Conservation (phyloP, 2,329 filamentous ascomycete genomes). For the Neopestalotiopsis rosae region DNA sequence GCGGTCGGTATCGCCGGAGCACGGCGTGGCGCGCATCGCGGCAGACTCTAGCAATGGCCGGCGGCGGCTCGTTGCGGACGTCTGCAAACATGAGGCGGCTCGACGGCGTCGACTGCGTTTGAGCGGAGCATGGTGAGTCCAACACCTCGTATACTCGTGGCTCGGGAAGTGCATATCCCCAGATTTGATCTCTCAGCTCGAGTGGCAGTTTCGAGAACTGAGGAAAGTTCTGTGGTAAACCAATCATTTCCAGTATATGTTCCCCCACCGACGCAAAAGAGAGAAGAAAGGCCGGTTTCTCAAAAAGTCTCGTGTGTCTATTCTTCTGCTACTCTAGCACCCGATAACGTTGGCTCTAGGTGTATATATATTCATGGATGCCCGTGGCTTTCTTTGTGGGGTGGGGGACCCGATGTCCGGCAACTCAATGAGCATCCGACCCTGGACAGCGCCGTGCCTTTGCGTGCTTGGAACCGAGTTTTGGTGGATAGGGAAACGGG, state of each 20-base stretch:
- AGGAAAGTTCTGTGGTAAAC: conserved; percentile 25
- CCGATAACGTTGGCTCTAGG: background rate
- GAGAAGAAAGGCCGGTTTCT: background rate
- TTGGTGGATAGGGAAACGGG: conserved; percentile 8
- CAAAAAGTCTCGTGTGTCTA: background rate
- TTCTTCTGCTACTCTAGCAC: background rate
- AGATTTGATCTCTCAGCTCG: conserved; percentile 52
- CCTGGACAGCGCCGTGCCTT: background rate
- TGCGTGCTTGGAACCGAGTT: background rate
- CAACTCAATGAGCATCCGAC: conserved; percentile 1
- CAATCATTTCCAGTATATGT: background rate
- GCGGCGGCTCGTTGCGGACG: conserved; percentile 49
- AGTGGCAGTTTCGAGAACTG: conserved; percentile 43
- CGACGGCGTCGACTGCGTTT: conserved; percentile 42
- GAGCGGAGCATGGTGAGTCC: conserved; percentile 48
- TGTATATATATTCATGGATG: conserved; percentile 13
- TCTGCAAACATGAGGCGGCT: conserved; percentile 53
- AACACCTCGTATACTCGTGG: conserved; percentile 52
- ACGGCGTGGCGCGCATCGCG: conserved; percentile 49
- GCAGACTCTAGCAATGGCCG: conserved; percentile 48
- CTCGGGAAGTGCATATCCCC: conserved; percentile 50
- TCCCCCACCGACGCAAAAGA: background rate
- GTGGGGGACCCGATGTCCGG: conserved; percentile 1
- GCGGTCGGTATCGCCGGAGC: conserved; percentile 47
- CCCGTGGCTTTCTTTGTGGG: background rate